Evolutionary conservation across 768 basidiomycete genomes (phyloP).

Genomic region (Amyloporia xantha): DNA sequence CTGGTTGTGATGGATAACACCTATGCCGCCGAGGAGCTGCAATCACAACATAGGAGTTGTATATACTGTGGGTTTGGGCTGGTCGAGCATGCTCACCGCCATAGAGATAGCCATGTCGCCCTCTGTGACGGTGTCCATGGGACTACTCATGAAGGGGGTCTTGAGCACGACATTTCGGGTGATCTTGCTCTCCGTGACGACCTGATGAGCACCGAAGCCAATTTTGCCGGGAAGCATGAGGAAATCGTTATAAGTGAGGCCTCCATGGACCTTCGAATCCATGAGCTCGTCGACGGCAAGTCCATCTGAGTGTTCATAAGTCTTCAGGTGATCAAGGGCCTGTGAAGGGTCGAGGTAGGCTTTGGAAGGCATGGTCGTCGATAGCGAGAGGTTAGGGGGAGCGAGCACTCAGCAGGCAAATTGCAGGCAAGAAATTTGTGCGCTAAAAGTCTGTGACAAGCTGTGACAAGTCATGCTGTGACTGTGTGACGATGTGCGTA

Average conservation of each 20-base stretch:
- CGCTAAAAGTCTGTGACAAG: too few species aligned
- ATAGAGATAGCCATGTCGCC: slow-evolving; percentile 88
- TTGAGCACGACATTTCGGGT: slow-evolving; percentile 89
- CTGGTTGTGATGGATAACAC: slow-evolving; percentile 98
- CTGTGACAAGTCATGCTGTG: too few species aligned
- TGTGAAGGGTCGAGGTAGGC: slow-evolving; percentile 56
- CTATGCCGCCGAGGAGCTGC: slow-evolving; percentile 89
- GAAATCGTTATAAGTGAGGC: slow-evolving; percentile 98
- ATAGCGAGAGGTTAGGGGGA: too few species aligned
- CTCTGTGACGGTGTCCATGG: slow-evolving; percentile 99
- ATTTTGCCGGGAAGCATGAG: slow-evolving; percentile 92
- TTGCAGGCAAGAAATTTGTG: too few species aligned
- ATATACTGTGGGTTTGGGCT: slow-evolving; percentile 8
- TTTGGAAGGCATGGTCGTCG: slow-evolving; percentile 21
- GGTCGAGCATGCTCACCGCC: slow-evolving; percentile 54
- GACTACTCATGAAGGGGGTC: slow-evolving; percentile 95
- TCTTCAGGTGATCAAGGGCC: slow-evolving; percentile 70
- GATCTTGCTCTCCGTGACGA: slow-evolving; percentile 77
- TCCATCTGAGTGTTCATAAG: slow-evolving; percentile 73
- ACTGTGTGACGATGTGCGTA: too few species aligned
- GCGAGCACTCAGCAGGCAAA: too few species aligned
- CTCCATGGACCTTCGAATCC: slow-evolving; percentile 79
- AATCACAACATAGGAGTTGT: slow-evolving; percentile 23
- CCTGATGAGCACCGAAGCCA: slow-evolving; percentile 79
- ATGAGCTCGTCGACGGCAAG: slow-evolving; percentile 81